Evolutionary conservation across 2,329 filamentous ascomycete genomes (phyloP), one percentile per base, ranked within the genome.

Genomic region (Fusarium sp.): DNA sequence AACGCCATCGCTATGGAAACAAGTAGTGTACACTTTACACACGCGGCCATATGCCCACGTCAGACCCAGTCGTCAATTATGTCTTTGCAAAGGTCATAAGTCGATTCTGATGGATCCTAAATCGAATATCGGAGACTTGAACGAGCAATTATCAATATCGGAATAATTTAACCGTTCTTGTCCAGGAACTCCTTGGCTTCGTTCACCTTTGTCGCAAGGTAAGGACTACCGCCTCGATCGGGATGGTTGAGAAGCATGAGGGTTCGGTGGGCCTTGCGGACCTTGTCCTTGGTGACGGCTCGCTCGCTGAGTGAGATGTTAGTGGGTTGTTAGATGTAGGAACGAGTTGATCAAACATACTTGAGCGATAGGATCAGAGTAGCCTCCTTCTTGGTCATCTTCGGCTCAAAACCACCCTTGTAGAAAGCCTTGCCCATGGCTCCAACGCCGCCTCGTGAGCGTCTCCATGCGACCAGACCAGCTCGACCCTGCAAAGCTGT

Each of bases 191-290:
- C 95, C 81, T 99, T 99, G 38, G 96, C 96, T 80, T 99, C 96
- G 82, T 99, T 99, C 78, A 99, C 92, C 81, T 99, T 99, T 55
- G 94, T 97, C 15, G 96, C 96, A 44, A 99, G 83, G 78, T 98
- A 99, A 9, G 96, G 96, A 77, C 94, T 97, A 38, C 96, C 96
- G 71, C 96, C 96, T 77, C 96, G 92, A 85, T 99, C 96, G 69
- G 96, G 96, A 80, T 99, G 96, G 85, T 99, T 99, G 71, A 97
- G 85, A 58, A 99, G 89, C 95, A 99, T 99, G 72, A 98, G 89
- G 56, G 91, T 93, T 69, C 96, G 91, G 82, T 99, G 96, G 74
- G 94, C 93, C 83, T 97, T 97, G 78, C 96, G 93, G 75, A 99
- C 85, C 78, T 97, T 96, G 46, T 98, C 95, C 82, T 97, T 97